Base-by-base conservation (phyloP, 2,329 filamentous ascomycete genomes). In the Hypoxylon sp. region DNA sequence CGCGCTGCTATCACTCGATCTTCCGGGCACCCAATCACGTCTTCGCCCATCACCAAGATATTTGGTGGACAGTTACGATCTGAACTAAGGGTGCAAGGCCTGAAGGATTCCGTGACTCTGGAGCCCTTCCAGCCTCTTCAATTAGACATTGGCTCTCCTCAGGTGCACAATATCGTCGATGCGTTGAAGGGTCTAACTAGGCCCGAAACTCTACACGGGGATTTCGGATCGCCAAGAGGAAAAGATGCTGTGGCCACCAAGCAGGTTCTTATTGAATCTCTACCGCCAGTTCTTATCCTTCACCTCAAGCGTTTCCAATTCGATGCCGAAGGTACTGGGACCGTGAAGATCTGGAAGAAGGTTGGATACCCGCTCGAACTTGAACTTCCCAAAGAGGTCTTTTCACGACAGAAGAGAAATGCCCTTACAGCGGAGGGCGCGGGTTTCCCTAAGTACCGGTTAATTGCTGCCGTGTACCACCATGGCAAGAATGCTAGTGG, bases 291-390 rank as follows among this genome's bases (percentile, higher is more conserved):
- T 3, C 87, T 99, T 11, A 97, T 98, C 59, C 86, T 99, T 7
- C 96, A 99, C 77, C 86, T 99, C 45, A 99, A 99, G 82, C 93
- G 96, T 48, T 99, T 99, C 85, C 93, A 98, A 75, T 98, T 97
- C 75, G 94, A 98, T 75, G 93, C 90, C 67, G 88, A 91, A 63
- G 92, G 91, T 5, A 84, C 83, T 48, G 94, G 94, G 23, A 97
- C 94, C 0, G 91, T 97, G 75, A 99, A 99, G 84, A 97, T 98
- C 70, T 98, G 95, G 93, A 99, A 98, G 84, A 97, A 95, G 82
- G 86, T 99, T 64, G 95, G 94, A 19, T 99, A 99, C 76, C 96
- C 96, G 0, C 84, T 99, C 28, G 94, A 98, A 75, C 85, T 99
- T 55, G 95, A 98, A 78, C 93, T 99, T 69, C 96, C 96, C 0